Evolutionary conservation across 495 filamentous ascomycete species (phyloP), one percentile per base, ranked within the genome.

Genomic region (Stereocaulon alpinum): DNA sequence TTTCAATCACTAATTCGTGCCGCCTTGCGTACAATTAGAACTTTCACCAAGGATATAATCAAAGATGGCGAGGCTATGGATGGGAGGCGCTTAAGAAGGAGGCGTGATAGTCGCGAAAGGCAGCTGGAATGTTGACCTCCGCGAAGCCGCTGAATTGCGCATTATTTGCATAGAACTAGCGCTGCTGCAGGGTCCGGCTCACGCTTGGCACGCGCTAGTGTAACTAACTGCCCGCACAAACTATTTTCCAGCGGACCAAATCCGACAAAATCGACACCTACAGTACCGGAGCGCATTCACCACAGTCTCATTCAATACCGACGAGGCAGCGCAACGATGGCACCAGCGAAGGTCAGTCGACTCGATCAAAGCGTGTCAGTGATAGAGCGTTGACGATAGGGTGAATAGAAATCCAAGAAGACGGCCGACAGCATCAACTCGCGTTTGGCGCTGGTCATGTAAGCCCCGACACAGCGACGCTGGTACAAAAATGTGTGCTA

Each of bases 371-470:
- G 4, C 27, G 24, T 17, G 15, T 30, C n/a, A n/a, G 1, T 9
- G 27, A 32, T 3, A 3, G 3, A 30, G 6, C 1, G 14, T n/a
- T 50, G n/a, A 50, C 24, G 0, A 6, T 37, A 12, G 14, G 30
- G 27, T 12, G 27, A 9, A n/a, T 22, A 96, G 86, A 95, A 93
- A 81, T 77, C 77, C 74, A 93, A 92, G 85, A 93, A 91, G 78
- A 84, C 87, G 70, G 83, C 87, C 69, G 89, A 96, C 81, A 86
- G 80, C 80, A 89, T 92, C 80, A 89, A 88, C 79, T 84, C 85
- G 72, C 86, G 87, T 74, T 79, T 93, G 64, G 88, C 88, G 70
- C 84, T 96, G 74, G 91, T 96, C 61, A 93, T 96, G 87, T 55
- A 55, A 22, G 51, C 40, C 37, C 7, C 34, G 12, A 37, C 12